A percentile compares a stretch with the other conserved stretches of the same genome.
Conservation (phyloP, 768 basidiomycete genomes). For the Rubroboletus satanas region DNA sequence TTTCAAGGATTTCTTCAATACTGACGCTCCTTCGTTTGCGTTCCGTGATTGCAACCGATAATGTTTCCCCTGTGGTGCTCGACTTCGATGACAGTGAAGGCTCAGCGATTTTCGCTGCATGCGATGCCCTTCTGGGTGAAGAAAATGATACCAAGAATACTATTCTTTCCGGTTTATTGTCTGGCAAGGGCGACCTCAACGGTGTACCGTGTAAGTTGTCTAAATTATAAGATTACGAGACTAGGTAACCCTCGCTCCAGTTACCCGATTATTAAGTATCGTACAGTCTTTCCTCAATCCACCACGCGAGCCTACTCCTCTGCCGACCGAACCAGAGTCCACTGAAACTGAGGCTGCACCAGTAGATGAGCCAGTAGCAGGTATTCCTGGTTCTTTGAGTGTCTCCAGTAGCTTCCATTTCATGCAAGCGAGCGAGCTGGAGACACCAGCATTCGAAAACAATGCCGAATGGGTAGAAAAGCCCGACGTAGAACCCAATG, state of each 20-base stretch:
- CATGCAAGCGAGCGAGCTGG: conserved; percentile 79
- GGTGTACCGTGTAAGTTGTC: conserved; percentile 59
- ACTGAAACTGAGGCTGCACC: conserved; percentile 30
- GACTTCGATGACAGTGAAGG: conserved; percentile 50
- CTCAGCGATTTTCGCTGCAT: conserved; percentile 49
- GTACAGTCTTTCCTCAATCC: conserved; percentile 51
- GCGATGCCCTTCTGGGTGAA: conserved; percentile 53
- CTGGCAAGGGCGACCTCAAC: conserved; percentile 54
- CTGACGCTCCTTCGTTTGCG: conserved; percentile 60
- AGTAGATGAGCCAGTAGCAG: conserved; percentile 34
- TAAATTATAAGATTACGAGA: not conserved
- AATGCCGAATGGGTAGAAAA: conserved; percentile 56
- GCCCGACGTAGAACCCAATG: conserved; percentile 32
- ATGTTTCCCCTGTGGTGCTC: conserved; percentile 40
- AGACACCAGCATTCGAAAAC: conserved; percentile 49
- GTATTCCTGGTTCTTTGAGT: conserved; percentile 37
- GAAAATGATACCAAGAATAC: conserved; percentile 48
- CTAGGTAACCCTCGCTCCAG: conserved; percentile 35
- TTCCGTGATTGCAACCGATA: conserved; percentile 43
- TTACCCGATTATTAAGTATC: conserved; percentile 58
- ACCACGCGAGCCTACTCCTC: conserved; percentile 31
- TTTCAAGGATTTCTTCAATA: conserved; percentile 45
- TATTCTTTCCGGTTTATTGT: conserved; percentile 53
- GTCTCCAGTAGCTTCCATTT: conserved; percentile 66
- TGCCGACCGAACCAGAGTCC: conserved; percentile 33